Base-by-base conservation (phyloP, 768 basidiomycete species). In the Imleria badia region DNA sequence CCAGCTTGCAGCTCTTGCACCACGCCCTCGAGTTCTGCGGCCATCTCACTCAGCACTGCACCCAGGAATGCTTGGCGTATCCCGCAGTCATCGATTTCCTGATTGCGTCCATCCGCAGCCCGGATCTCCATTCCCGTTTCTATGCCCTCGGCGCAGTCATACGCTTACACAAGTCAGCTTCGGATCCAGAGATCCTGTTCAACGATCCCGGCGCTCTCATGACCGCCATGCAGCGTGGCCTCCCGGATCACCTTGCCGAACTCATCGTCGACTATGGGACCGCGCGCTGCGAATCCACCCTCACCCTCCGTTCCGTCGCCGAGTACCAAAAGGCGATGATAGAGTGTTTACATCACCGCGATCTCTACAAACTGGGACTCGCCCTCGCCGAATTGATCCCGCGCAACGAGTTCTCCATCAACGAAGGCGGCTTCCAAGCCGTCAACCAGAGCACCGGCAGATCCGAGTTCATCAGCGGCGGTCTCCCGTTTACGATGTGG, bases 401-500 rank as follows among this genome's bases (percentile, higher is more conserved):
- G 11, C 70, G 73, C 42, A 85, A 83, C 9, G 86, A 88, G 60
- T 86, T 83, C 62, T 79, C 83, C 5, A 75, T 87, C 51, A 65
- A 73, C 6, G 78, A 87, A n/a, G 86, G 86, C 2, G 69, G 64
- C 22, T 86, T 81, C 66, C 74, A 81, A 60, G 60, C 69, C 1
- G 65, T 77, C 50, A 71, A 83, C 47, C 72, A 73, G 6, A 60
- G 51, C 5, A 79, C 79, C 0, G 80, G 82, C 2, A 64, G 56
- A 36, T 41, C 65, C n/a, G 77, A 80, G 54, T 62, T 65, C 3
- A 64, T 73, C 23, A 76, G 78, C 50, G 38, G 78, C 14, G 84
- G 83, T 1, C 70, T 88, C 14, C 84, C 85, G 1, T 87, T 88
- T 70, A 77, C 55, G 26, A 75, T 74, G 69, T 89, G 80, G 79